These are phyloP conservation scores for Trametes villosa DNA, from an alignment of 768 basidiomycete genomes.

Conservation along the genomic window DNA sequence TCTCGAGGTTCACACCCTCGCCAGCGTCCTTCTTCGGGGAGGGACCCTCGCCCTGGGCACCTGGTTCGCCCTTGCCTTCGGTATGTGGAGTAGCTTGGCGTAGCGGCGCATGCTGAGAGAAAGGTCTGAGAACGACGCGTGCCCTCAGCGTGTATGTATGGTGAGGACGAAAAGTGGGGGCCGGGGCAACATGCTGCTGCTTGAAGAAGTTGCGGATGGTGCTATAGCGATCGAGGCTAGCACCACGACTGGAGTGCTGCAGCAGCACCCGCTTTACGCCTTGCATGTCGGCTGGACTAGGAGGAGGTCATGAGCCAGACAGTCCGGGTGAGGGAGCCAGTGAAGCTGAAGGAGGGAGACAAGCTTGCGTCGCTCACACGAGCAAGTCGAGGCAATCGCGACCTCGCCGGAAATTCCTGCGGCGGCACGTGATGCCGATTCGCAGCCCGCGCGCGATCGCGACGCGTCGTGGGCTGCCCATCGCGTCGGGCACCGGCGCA, in stretches of 20 bases:
- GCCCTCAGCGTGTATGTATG: neutral
- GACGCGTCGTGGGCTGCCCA: neutral
- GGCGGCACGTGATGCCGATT: slow-evolving; percentile 8
- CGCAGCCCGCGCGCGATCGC: slow-evolving; percentile 5
- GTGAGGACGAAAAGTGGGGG: neutral
- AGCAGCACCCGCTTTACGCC: slow-evolving; percentile 20
- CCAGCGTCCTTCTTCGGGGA: slow-evolving; percentile 10
- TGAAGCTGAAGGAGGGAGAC: no score
- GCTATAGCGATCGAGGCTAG: slow-evolving; percentile 58
- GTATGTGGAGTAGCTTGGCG: neutral
- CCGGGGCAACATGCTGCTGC: slow-evolving; percentile 22
- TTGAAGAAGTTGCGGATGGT: slow-evolving; percentile 64
- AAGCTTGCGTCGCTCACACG: no score
- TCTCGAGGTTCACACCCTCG: slow-evolving; percentile 44
- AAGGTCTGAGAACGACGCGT: neutral
- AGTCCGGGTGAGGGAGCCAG: no score
- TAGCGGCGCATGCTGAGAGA: neutral
- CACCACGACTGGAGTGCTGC: slow-evolving; percentile 25
- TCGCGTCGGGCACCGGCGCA: neutral
- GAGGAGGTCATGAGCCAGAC: neutral
- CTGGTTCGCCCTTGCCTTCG: neutral
- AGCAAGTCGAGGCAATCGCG: no score
- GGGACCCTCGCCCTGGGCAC: neutral
- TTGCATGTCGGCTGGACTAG: slow-evolving; percentile 1
- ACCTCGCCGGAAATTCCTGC: neutral